Evolutionary conservation across 768 basidiomycete species (phyloP).

Genomic region (Hygrocybe punicea): DNA sequence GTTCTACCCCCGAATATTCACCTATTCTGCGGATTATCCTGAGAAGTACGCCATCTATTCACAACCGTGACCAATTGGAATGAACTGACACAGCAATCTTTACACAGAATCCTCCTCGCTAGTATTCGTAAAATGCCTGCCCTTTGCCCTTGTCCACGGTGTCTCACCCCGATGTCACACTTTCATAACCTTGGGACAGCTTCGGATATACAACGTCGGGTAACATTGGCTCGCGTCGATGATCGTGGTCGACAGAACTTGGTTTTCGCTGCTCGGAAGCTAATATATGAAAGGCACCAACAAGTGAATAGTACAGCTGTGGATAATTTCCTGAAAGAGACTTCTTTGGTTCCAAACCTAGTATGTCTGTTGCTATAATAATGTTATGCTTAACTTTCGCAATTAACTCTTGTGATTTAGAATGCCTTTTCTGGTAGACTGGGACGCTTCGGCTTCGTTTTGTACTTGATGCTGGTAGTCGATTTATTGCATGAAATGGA

Average conservation of each 20-base stretch:
- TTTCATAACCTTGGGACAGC: conserved; percentile 29
- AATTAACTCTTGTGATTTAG: not conserved
- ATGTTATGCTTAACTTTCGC: not conserved
- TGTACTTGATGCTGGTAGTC: conserved; percentile 24
- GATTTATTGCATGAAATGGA: conserved; percentile 35
- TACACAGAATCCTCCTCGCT: conserved; percentile 20
- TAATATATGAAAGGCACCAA: not conserved
- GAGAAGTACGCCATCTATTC: conserved; percentile 28
- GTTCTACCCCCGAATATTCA: conserved; percentile 32
- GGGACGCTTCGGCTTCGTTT: conserved; percentile 16
- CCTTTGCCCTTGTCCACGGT: conserved; percentile 29
- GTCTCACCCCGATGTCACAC: conserved; percentile 17
- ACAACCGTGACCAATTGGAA: not conserved
- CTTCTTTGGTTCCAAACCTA: conserved; percentile 20
- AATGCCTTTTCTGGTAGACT: conserved; percentile 10
- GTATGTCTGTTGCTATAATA: not conserved
- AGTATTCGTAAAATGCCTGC: conserved; percentile 12
- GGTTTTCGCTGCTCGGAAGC: conserved; percentile 16
- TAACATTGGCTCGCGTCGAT: not conserved
- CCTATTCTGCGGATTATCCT: conserved; percentile 36
- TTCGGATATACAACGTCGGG: conserved; percentile 12
- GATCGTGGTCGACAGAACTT: not conserved
- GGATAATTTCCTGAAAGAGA: conserved; percentile 9
- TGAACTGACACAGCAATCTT: conserved; percentile 4
- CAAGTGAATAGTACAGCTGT: conserved; percentile 8